Evolutionary conservation across 345 rosid species (phyloP).

Genomic region (Cardamine occulta): DNA sequence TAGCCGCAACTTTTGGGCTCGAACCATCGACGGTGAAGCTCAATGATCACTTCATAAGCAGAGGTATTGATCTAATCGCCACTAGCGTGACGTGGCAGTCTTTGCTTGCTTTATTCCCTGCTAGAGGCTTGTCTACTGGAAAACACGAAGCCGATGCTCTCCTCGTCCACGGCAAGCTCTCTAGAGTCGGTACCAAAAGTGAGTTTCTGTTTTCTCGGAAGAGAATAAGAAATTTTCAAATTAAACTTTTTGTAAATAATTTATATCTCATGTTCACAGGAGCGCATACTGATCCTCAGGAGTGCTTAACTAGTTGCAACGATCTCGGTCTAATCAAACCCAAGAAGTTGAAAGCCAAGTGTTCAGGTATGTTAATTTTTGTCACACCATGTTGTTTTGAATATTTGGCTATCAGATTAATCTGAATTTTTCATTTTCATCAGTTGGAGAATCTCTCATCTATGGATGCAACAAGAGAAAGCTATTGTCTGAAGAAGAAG

Average conservation of each 20-base stretch:
- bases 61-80: constrained; percentile 67
- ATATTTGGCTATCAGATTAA: background rate
- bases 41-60: constrained; percentile 83
- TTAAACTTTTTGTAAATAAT: background rate
- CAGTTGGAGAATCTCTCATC: constrained; percentile 15
- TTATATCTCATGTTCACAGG: constrained; percentile 1
- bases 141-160: constrained; percentile 52
- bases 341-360: constrained; percentile 52
- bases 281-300: constrained; percentile 33
- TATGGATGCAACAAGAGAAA: constrained; percentile 54
- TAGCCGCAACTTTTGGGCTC: constrained; percentile 68
- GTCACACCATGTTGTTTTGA: constrained; percentile 1
- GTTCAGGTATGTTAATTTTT: constrained; percentile 45
- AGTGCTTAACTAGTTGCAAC: constrained; percentile 14
- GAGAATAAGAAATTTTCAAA: background rate
- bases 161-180: constrained; percentile 71
- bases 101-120: constrained; percentile 71
- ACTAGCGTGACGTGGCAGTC: constrained; percentile 82
- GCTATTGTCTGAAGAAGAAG: constrained; percentile 42
- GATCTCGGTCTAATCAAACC: constrained; percentile 36
- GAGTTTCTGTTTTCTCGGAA: constrained; percentile 29
- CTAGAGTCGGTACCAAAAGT: constrained; percentile 66
- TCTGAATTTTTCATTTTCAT: background rate
- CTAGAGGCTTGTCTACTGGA: constrained; percentile 81
- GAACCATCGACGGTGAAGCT: constrained; percentile 76